Base-by-base conservation (phyloP, 192 early-diverging fungal genomes). In the Allomyces macrogynus region DNA sequence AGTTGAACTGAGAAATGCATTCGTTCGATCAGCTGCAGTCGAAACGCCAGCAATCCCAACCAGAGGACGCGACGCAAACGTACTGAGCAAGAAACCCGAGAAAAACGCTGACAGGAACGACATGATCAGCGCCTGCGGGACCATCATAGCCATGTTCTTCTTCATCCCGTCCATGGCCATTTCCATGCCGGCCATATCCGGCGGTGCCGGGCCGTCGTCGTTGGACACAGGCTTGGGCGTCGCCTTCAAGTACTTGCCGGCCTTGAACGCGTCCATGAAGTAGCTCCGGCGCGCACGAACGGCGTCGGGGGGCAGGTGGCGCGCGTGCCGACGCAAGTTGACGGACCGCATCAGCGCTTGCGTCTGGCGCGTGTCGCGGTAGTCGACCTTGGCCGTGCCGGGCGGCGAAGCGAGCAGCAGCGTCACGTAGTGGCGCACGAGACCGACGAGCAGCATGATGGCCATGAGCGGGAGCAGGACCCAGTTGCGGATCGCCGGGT, bases 121-220 rank as follows among this genome's bases (percentile, higher is more conserved):
- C 95, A 98, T 98, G 76, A 98, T 96, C 11, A 98, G 72, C 60
- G 90, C 94, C 74, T 98, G 95, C 60, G 95, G 95, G n/a, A 98
- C 84, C 75, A 98, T 89, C 78, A 91, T 94, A 70, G 86, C 84
- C 79, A 98, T 86, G 77, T 93, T 90, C 77, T 95, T 92, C 80
- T 95, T 98, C 90, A 96, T 88, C 70, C 88, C 87, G 25, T 92
- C 91, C 92, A 94, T 96, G 89, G 93, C 96, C 62, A 78, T 82
- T 68, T 93, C 91, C 86, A 98, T 93, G 67, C 81, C 86, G 66
- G 82, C 86, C 1, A 93, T 93, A 73, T 96, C 92, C 27, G 84
- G 72, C 92, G 96, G 89, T 32, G 90, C 84, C 75, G 95, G 93
- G 10, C 84, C 70, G 32, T 77, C 75, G 62, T 77, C 66, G 42